Evolutionary conservation across 768 basidiomycete species (phyloP), one percentile per base, ranked within the genome.

Genomic region (Gloeopeniophorella convolvens): DNA sequence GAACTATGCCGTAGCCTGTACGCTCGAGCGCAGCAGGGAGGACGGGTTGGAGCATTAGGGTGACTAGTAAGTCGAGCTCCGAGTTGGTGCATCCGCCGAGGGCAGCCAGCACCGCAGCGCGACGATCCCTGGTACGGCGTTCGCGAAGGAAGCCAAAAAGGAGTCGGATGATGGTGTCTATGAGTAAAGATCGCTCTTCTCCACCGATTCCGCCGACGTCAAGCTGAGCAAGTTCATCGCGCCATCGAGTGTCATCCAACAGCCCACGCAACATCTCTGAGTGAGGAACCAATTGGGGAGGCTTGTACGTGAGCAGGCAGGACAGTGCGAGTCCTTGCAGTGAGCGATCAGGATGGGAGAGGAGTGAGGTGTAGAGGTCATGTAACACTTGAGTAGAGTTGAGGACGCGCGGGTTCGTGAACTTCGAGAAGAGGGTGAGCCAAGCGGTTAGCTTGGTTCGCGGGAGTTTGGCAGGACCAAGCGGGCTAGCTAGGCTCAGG

Each of bases 321-420:
- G 77, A 74, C 3, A 98, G 70, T 0, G 93, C 80, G 11, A 82
- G 70, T 7, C 69, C 72, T 67, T 96, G 95, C 2, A 97, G 70
- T 3, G 78, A 60, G 12, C 80, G 79, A 57, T 97, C 93, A 3
- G 93, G 89, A 55, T 92, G 84, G 4, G 92, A 83, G 20, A 98
- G 76, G 18, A 89, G 74, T n/a, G 76, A 68, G 12, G 75, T 73
- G 67, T 93, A 95, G 20, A 91, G 62, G 1, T 70, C 43, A 34
- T 76, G 78, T 4, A 98, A 72, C 0, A 74, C 73, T 8, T 84
- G 75, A 0, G 88, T 78, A 6, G 79, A 73, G 61, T 82, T 77
- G 2, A 94, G 70, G 0, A 91, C 89, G 68, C 90, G 95, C n/a
- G 94, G 95, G 62, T 97, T 98, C 59, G 71, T 70, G 63, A 99